Evolutionary conservation across 768 basidiomycete genomes (phyloP).

Genomic region (Grammothele lineata): DNA sequence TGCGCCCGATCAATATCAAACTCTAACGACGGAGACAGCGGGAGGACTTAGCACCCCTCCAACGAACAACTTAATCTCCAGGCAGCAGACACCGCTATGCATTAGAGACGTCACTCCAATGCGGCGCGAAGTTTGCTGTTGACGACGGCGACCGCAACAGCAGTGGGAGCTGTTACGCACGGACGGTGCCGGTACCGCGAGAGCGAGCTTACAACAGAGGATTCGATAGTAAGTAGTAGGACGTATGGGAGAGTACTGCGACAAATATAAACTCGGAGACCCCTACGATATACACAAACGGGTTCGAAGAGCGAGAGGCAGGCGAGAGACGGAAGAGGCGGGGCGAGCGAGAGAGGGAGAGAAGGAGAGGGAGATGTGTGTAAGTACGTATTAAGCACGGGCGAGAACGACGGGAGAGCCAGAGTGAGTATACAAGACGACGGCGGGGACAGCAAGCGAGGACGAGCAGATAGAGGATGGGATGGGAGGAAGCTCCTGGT

Average conservation of each 20-base stretch:
- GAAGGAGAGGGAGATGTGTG: background rate
- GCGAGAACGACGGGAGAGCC: background rate
- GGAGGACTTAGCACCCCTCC: too few species aligned
- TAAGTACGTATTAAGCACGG: background rate
- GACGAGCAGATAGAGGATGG: background rate
- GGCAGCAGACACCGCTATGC: too few species aligned
- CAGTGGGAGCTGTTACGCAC: too few species aligned
- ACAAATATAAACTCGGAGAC: slow-evolving; percentile 3
- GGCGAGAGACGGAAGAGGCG: background rate
- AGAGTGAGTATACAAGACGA: slow-evolving; percentile 12
- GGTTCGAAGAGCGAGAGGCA: background rate
- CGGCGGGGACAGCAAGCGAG: background rate
- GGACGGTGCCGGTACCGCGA: too few species aligned
- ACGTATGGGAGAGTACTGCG: background rate
- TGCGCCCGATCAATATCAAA: too few species aligned
- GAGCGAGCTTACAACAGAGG: too few species aligned
- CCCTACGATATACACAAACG: slow-evolving; percentile 14
- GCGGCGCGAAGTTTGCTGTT: too few species aligned
- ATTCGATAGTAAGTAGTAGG: too few species aligned
- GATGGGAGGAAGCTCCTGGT: background rate
- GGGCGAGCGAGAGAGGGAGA: background rate
- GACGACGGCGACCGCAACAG: background rate
- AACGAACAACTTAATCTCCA: too few species aligned
- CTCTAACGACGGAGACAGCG: too few species aligned
- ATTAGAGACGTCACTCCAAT: too few species aligned